Base-by-base conservation (phyloP, 352 stramenopile genomes). In the Phytophthora brassicae region DNA sequence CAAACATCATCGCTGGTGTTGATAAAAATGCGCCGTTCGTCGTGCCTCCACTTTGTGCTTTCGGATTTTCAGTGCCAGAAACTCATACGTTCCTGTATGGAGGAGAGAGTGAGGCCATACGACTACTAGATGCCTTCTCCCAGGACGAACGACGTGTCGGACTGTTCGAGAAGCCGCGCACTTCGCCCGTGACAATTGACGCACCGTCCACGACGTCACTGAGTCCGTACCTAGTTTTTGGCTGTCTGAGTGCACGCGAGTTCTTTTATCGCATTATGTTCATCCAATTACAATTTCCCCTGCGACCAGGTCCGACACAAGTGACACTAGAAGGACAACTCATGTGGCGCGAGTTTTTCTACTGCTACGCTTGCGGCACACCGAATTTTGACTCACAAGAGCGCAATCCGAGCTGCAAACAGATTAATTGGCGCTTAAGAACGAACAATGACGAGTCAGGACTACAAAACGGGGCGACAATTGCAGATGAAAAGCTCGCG, bases 161-260 rank as follows among this genome's bases (percentile, higher is more conserved):
- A 20, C 77, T 85, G 1, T 99, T 99, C 69, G 88, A 98, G 72
- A 99, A 99, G 64, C 97, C 97, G 0, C 95, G 96, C 28, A 99
- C 96, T 6, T 90, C 78, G 11, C 96, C 94, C 0, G 95, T 85
- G 11, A 77, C 86, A 1, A 63, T 95, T 2, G 75, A 82, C 29
- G 81, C 75, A 19, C 89, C 94, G 8, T 97, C 87, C 11, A 99
- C 97, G 2, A 99, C 96, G 5, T 81, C 82, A n/a, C 65, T 99
- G n/a, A 96, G 79, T 55, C 83, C 96, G 24, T 98, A 99, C 72
- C 46, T 98, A 9, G 74, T 70, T 6, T 86, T 96, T 36, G 96
- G 96, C 3, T 98, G 93, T 68, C 62, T 99, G 16, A 89, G 82
- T 65, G 60, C 71, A 4, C 82, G 82, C 23, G 82, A 89, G 66